Evolutionary conservation across 2,329 filamentous ascomycete genomes (phyloP), one percentile per base, ranked within the genome.

Genomic region (Thermothelomyces thermophilus): DNA sequence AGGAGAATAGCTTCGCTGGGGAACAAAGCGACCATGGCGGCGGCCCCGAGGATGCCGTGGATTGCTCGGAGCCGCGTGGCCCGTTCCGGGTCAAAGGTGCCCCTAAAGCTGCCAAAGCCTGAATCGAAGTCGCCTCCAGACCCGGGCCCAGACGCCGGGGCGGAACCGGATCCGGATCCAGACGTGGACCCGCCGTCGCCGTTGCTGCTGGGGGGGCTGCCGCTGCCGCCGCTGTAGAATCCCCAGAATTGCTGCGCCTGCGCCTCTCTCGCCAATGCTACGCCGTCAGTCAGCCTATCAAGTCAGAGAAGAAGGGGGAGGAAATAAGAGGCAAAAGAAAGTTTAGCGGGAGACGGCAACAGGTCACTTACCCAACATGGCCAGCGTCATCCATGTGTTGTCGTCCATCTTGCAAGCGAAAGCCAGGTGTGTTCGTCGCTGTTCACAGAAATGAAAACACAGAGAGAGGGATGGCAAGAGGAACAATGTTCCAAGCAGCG

Each of bases 1-100:
- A 75, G 63, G 28, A 72, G 34, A 36, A 74, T 67, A 4, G 71
- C 64, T 35, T 73, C 73, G 20, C 68, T 47, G 2, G 73, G 73
- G 56, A 75, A 73, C 19, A 75, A 53, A 17, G 68, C 58, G 5
- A 67, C 69, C 52, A 75, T 70, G 33, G 70, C 66, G 6, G 72
- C 22, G 8, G 66, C 61, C 1, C 65, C 70, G 2, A 75, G 57
- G 24, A 69, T 62, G 26, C 72, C 72, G 62, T 75, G 73, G 20
- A 67, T 58, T 2, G 48, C 48, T 13, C 57, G 45, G 20, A 44
- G 33, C 14, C 50, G 33, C 52, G 40, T 45, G 11, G 54, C 56
- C 30, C 42, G 19, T 11, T 51, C 37, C 35, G 54, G 37, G 16
- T 58, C 54, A 24, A 56, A 58, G 9, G 22, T 35, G 3, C 40